A percentile compares a stretch with the other conserved stretches of the same genome.
Evolutionary conservation across 129 eudicot species (phyloP).

Genomic region (Lactuca sativa): DNA sequence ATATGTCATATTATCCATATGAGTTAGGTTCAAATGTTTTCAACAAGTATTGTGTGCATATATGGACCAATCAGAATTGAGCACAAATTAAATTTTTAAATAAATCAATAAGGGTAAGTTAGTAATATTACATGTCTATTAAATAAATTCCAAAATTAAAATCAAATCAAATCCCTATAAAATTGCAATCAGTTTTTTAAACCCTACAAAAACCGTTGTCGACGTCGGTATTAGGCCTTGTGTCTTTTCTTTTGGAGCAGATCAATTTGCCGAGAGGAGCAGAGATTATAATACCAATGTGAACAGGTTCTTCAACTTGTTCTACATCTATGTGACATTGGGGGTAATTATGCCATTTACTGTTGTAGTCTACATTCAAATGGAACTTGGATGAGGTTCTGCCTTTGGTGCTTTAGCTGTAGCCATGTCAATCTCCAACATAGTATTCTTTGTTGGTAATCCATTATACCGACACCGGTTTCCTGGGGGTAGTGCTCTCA

Average conservation of each 20-base stretch:
- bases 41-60: too few species aligned
- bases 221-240: constrained; percentile 82
- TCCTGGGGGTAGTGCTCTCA: constrained; percentile 94
- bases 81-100: too few species aligned
- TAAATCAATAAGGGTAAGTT: too few species aligned
- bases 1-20: too few species aligned
- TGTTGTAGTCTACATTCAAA: constrained; percentile 76
- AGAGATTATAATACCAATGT: constrained; percentile 62
- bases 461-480: constrained; percentile 74
- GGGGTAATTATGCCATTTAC: constrained; percentile 94
- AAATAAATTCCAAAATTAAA: too few species aligned
- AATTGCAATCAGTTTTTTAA: too few species aligned
- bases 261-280: constrained; percentile 85
- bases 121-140: too few species aligned
- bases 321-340: constrained; percentile 75
- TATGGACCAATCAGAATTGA: too few species aligned
- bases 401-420: constrained; percentile 82
- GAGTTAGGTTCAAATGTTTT: too few species aligned
- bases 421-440: constrained; percentile 82
- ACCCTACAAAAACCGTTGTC: too few species aligned
- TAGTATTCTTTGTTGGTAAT: constrained; percentile 75
- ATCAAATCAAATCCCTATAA: too few species aligned
- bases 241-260: constrained; percentile 91
- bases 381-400: constrained; percentile 81
- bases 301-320: constrained; percentile 81